Evolutionary conservation across 2,329 filamentous ascomycete genomes (phyloP).

Genomic region (Penicillium concentricum): DNA sequence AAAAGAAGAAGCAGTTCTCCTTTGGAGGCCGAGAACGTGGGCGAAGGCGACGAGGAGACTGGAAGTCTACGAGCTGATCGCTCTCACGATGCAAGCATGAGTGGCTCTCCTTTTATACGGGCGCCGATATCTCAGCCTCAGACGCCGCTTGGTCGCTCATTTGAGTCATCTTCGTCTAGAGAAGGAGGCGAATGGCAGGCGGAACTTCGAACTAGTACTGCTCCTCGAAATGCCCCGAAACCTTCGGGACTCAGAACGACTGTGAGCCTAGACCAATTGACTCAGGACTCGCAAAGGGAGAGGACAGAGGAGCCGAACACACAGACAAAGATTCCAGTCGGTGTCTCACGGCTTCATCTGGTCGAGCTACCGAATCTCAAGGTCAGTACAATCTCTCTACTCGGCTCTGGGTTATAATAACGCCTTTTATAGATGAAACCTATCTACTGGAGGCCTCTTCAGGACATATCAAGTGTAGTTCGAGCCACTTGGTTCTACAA

Average conservation of each 20-base stretch:
- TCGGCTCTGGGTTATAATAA: slow-evolving; percentile 2
- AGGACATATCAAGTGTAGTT: slow-evolving; percentile 78
- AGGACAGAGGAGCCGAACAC: slow-evolving; percentile 30
- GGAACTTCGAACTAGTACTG: slow-evolving; percentile 18
- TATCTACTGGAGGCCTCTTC: slow-evolving; percentile 95
- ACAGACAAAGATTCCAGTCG: slow-evolving; percentile 70
- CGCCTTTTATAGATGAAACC: slow-evolving; percentile 71
- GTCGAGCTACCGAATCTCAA: slow-evolving; percentile 75
- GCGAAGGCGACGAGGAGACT: slow-evolving; percentile 20
- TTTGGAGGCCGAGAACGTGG: slow-evolving; percentile 25
- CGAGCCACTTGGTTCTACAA: slow-evolving; percentile 97
- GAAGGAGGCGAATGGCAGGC: slow-evolving; percentile 22
- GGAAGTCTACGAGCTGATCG: slow-evolving; percentile 26
- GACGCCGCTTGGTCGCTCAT: slow-evolving; percentile 31
- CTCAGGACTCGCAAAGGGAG: slow-evolving; percentile 14
- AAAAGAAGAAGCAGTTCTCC: slow-evolving; percentile 31
- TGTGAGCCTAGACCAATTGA: slow-evolving; percentile 24
- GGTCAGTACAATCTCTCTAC: slow-evolving; percentile 20
- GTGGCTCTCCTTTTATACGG: slow-evolving; percentile 51
- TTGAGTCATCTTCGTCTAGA: slow-evolving; percentile 27
- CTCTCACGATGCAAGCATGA: slow-evolving; percentile 42
- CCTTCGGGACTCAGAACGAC: slow-evolving; percentile 29
- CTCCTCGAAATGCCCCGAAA: slow-evolving; percentile 21
- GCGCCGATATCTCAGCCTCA: slow-evolving; percentile 35
- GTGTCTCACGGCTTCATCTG: slow-evolving; percentile 83